A percentile compares a stretch with the other conserved stretches of the same genome.
phyloP scores from a whole-genome alignment of 352 stramenopile species.

The Pythium monospermum region DNA sequence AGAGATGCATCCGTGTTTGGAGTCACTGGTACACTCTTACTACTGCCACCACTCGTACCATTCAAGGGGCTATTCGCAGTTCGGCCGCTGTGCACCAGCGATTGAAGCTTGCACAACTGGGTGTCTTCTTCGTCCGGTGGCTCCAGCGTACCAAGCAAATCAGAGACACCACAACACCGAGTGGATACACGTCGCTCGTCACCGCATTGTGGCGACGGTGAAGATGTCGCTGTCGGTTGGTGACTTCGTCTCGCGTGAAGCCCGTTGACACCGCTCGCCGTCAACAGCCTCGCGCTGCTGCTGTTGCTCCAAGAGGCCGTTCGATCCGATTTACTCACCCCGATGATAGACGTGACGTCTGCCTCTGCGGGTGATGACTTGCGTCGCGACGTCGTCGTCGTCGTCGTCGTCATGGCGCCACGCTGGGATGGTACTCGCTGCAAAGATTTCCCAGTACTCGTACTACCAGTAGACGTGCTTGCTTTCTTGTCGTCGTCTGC shows the following conservation, averaged over 20 bases:
- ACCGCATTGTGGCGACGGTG: background rate
- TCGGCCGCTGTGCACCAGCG: too few species aligned
- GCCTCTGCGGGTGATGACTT: background rate
- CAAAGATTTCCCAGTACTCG: background rate
- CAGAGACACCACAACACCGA: too few species aligned
- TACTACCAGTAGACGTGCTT: background rate
- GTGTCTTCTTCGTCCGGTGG: conserved; percentile 21
- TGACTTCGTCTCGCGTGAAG: background rate
- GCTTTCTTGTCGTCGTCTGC: conserved; percentile 8
- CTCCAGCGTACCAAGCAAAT: conserved; percentile 8
- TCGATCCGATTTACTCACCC: background rate
- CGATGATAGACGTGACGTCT: background rate
- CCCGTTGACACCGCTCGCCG: too few species aligned
- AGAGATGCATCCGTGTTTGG: too few species aligned
- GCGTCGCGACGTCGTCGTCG: background rate
- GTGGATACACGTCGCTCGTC: too few species aligned
- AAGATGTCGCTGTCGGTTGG: background rate
- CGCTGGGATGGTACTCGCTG: background rate
- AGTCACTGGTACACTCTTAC: too few species aligned
- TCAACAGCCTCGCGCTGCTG: too few species aligned
- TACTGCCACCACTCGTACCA: too few species aligned
- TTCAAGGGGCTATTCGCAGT: too few species aligned
- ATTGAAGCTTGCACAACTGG: conserved; percentile 16
- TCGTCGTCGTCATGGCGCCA: background rate
- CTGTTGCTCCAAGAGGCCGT: too few species aligned